Percentiles rank a stretch among this genome's conserved stretches.
Evolutionary conservation across 208 protist genomes (phyloP).

Genomic region (Trypanosomatidae sp.): DNA sequence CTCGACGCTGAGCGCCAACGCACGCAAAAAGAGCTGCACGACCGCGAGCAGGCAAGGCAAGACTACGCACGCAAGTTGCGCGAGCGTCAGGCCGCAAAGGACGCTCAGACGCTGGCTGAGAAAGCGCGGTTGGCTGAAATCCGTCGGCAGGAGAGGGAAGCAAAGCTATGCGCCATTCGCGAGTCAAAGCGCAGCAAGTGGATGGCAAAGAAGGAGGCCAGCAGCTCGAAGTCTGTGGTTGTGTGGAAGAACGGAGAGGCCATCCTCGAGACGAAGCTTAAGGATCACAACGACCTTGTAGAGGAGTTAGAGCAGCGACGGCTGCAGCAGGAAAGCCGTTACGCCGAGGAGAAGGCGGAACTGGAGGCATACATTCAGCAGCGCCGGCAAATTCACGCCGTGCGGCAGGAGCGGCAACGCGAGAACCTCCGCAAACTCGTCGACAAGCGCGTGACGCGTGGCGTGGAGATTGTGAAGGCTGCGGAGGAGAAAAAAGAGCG

Average conservation of each 20-base stretch:
- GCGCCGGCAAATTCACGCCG: slow-evolving; percentile 28
- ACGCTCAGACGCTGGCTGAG: slow-evolving; percentile 34
- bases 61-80: slow-evolving; percentile 38
- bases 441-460: slow-evolving; percentile 53
- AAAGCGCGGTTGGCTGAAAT: slow-evolving; percentile 30
- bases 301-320: slow-evolving; percentile 54
- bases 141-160: slow-evolving; percentile 41
- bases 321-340: slow-evolving; percentile 51
- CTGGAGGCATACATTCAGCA: slow-evolving; percentile 47
- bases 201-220: slow-evolving; percentile 34
- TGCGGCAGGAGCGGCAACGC: slow-evolving; percentile 46
- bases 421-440: slow-evolving; percentile 42
- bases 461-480: slow-evolving; percentile 54
- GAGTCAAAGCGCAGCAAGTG: slow-evolving; percentile 40
- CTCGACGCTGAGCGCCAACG: slow-evolving; percentile 48
- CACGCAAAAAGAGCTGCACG: slow-evolving; percentile 47
- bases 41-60: slow-evolving; percentile 35
- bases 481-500: slow-evolving; percentile 52
- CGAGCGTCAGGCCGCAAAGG: slow-evolving; percentile 25
- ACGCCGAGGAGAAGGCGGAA: slow-evolving; percentile 52
- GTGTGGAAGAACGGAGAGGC: slow-evolving; percentile 48
- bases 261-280: slow-evolving; percentile 34
- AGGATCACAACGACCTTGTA: slow-evolving; percentile 51
- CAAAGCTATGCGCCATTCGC: slow-evolving; percentile 43
- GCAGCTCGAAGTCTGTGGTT: slow-evolving; percentile 38